Evolutionary conservation across 139 green algal genomes (phyloP), one percentile per base, ranked within the genome.

Genomic region (Yamagishiella unicocca): DNA sequence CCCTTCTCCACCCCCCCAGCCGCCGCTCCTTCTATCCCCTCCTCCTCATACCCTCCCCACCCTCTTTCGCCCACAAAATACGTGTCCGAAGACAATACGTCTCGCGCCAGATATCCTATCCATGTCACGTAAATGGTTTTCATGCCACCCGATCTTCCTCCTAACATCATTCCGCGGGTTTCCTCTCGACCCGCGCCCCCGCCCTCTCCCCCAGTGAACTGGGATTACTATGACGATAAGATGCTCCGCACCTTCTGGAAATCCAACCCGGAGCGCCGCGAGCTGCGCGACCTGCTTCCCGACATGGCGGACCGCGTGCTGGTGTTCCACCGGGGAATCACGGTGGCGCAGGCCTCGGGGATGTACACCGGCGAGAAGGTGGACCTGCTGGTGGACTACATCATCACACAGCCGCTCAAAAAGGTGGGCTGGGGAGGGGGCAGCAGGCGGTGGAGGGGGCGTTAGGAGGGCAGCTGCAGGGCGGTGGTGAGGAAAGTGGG

Each of bases 341-440:
- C 87, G 9, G 81, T 90, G 31, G 86, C 90, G 24, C 42, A 72
- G 76, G 54, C 55, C 4, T 38, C 14, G 0, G 37, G 53, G 53
- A 21, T 90, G 58, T 98, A 94, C 85, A 93, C 96, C 62, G 80
- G 72, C 3, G 89, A 96, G 62, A 97, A 98, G 88, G 84, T 97
- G 25, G 95, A 98, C 82, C 90, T 97, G 71, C 85, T 98, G 50
- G 84, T 95, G 10, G 72, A 90, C 14, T 90, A 90, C 81, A 46
- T 87, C 0, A 2, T 90, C 31, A 72, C 77, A n/a, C 24, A 72
- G 80, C 87, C 87, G 54, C 58, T 88, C 25, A 31, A 10, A 10
- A 42, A 29, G 54, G 68, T 78, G 29, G 42, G 62, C 9, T 27
- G 54, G 7, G 53, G 54, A 24, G 33, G 31, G 17, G 54, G 35